Conservation (phyloP, 768 basidiomycete genomes). For the Collybia sp. region DNA sequence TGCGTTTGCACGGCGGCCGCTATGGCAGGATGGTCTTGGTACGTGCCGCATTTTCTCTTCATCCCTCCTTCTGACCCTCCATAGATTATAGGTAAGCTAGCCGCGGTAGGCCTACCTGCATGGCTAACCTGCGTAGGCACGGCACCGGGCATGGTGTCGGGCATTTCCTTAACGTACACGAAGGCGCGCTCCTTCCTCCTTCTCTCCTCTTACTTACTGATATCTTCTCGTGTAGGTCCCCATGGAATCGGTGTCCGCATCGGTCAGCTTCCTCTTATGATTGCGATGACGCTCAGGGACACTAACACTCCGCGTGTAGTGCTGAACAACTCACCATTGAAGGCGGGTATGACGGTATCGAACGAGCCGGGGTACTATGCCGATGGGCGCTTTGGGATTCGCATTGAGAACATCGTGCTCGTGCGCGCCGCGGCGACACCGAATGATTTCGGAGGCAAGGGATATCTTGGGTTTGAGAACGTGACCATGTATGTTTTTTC, state of each 20-base stretch:
- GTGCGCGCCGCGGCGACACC: slow-evolving; percentile 67
- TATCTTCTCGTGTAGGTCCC: slow-evolving; percentile 32
- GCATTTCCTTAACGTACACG: slow-evolving; percentile 91
- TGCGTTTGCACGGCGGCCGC: slow-evolving; percentile 67
- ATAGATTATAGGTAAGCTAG: slow-evolving; percentile 59
- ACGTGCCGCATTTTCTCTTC: slow-evolving; percentile 9
- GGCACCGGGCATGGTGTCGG: slow-evolving; percentile 96
- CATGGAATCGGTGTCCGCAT: slow-evolving; percentile 62
- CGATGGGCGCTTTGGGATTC: slow-evolving; percentile 88
- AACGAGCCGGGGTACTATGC: slow-evolving; percentile 95
- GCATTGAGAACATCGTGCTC: slow-evolving; percentile 87
- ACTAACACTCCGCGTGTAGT: slow-evolving; percentile 26
- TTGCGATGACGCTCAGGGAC: not conserved
- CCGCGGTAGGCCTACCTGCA: slow-evolving; percentile 13
- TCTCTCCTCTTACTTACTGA: not conserved
- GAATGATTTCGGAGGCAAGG: slow-evolving; percentile 79
- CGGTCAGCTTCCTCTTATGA: slow-evolving; percentile 17
- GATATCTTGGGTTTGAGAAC: slow-evolving; percentile 80
- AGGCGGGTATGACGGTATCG: slow-evolving; percentile 85
- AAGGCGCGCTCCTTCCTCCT: slow-evolving; percentile 37
- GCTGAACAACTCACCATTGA: slow-evolving; percentile 67
- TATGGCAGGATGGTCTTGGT: slow-evolving; percentile 91
- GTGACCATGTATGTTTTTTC: slow-evolving; percentile 71
- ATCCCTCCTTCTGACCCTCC: slow-evolving; percentile 20
- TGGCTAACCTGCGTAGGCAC: slow-evolving; percentile 43